A percentile compares a stretch with the other conserved stretches of the same genome.
Evolutionary conservation across 1,284 basidiomycete genomes (phyloP).

Genomic region (Peniophora sp.): DNA sequence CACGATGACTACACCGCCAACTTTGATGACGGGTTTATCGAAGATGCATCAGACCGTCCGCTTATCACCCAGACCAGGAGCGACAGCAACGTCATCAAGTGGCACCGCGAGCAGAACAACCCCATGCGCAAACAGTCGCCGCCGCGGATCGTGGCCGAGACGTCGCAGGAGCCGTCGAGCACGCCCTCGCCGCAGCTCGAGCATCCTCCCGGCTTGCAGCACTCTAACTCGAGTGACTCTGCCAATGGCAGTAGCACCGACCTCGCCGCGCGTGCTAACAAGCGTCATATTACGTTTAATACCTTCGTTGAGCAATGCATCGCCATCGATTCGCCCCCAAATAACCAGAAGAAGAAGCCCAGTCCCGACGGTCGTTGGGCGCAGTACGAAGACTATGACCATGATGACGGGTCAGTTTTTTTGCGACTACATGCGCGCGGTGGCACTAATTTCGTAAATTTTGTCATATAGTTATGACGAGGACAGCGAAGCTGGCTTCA

Average conservation of each 20-base stretch:
- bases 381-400: constrained; percentile 27
- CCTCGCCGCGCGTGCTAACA: constrained; percentile 31
- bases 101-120: constrained; percentile 19
- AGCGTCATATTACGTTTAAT: constrained; percentile 94
- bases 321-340: constrained; percentile 72
- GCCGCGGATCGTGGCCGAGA: constrained; percentile 39
- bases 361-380: constrained; percentile 11
- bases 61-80: constrained; percentile 72
- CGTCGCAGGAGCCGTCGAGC: constrained; percentile 1
- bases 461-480: constrained; percentile 46
- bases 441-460: constrained; percentile 6
- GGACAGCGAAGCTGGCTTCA: constrained; percentile 44
- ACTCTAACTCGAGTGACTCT: constrained; percentile 18
- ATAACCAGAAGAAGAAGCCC: constrained; percentile 19
- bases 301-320: constrained; percentile 98
- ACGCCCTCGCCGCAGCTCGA: constrained; percentile 6
- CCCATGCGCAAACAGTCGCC: constrained; percentile 60
- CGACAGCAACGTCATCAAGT: constrained; percentile 65
- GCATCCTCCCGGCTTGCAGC: constrained; percentile 1
- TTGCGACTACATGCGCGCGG: background rate
- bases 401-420: constrained; percentile 55
- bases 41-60: constrained; percentile 35
- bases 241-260: constrained; percentile 23
- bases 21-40: constrained; percentile 16
- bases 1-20: constrained; percentile 20